Base-by-base conservation (phyloP, 83 land plant species). In the Larix sibirica region DNA sequence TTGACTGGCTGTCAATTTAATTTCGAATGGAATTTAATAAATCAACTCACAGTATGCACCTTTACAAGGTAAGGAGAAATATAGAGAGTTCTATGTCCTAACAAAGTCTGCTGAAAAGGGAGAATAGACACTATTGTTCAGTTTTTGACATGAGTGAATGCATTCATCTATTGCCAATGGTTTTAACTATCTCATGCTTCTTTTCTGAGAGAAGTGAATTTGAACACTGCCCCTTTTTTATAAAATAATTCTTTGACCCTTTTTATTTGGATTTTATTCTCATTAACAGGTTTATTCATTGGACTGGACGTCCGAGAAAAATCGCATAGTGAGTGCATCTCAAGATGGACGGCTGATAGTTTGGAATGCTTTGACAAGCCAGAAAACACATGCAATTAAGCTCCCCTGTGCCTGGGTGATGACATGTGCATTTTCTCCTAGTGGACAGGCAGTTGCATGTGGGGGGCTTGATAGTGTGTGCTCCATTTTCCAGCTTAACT, bases 401-500 rank as follows among this genome's bases (percentile, higher is more conserved):
- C 90, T 96, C n/a, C 92, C 92, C 23, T 96, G 99, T 85, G 90
- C 98, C 3, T 98, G 99, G 99, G 97, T 98, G 33, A 96, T 98
- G 98, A 92, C 99, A 24, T 95, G 96, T 87, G 99, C 99, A 18
- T 96, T 96, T 81, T 96, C 99, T 44, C 96, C 95, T 1, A 90
- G 59, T 84, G 99, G 99, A n/a, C 90, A 90, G 75, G 81, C 95
- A 24, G 97, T 98, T 81, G 97, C 99, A 14, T 93, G 99, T 88
- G 99, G 99, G 44, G 99, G 99, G 4, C 94, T 98, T 23, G 99
- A 98, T 79, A 96, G 94, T 74, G 83, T 90, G 5, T 94, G 97
- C 84, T 94, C 98, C 62, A 91, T 97, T 58, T 97, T 94, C 85
- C 90, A 91, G 69, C 90, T 97, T 26, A 90, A 83, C 77, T 89